Percentiles rank a stretch among this genome's conserved stretches.
These are phyloP conservation scores for Bryopsis sp. DNA, from an alignment of 139 green algal species.

Conservation along the genomic window DNA sequence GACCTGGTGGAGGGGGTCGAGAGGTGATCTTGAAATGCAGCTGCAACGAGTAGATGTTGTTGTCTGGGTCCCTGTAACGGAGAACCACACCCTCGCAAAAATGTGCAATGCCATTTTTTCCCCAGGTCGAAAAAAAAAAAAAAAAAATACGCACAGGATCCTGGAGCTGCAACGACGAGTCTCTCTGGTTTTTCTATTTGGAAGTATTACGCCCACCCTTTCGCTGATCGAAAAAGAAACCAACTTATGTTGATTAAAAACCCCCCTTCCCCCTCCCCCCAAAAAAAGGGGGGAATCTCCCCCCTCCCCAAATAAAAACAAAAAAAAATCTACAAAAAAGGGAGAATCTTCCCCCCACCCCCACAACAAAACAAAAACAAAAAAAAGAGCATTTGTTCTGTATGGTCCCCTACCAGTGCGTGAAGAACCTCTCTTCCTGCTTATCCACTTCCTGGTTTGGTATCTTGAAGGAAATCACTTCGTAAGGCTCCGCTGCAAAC, in stretches of 20 bases:
- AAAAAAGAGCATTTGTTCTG: no score
- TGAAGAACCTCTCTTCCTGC: constrained; percentile 71
- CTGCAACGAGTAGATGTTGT: constrained; percentile 78
- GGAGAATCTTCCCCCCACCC: neutral
- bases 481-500: constrained; percentile 96
- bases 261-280: no score
- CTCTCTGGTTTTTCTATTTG: neutral
- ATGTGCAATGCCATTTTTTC: no score
- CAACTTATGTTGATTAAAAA: no score
- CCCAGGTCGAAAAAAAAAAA: no score
- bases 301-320: no score
- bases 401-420: constrained; percentile 68
- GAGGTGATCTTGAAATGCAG: constrained; percentile 65
- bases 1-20: no score
- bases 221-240: no score
- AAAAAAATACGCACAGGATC: neutral
- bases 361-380: no score
- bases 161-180: neutral
- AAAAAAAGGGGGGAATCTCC: no score
- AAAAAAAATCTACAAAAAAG: no score
- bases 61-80: constrained; percentile 72
- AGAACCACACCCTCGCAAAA: no score
- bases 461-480: constrained; percentile 95
- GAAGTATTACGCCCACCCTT: neutral
- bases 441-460: constrained; percentile 85